Percentiles rank a stretch among this genome's conserved stretches.
These are phyloP conservation scores for Basidiobolus meristosporus DNA, from an alignment of 371 early-diverging fungal species.

Conservation along the genomic window DNA sequence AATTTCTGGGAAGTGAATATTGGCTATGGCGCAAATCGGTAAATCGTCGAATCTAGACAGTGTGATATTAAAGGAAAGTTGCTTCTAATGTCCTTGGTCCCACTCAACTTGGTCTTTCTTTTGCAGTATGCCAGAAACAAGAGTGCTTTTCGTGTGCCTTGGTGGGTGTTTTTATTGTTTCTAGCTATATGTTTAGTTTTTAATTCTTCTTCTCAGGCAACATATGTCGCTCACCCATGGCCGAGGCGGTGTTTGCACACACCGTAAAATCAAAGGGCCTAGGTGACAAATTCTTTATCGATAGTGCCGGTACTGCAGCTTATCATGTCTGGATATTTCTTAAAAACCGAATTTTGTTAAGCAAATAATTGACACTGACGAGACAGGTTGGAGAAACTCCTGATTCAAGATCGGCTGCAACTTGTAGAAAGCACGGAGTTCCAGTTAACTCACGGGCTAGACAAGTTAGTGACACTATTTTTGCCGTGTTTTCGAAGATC, in stretches of 20 bases:
- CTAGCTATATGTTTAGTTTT: neutral
- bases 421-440: constrained; percentile 57
- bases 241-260: constrained; percentile 77
- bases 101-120: too few species aligned
- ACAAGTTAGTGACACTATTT: constrained; percentile 15
- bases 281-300: constrained; percentile 39
- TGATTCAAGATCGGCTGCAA: constrained; percentile 44
- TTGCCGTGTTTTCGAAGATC: neutral
- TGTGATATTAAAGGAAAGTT: too few species aligned
- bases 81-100: too few species aligned
- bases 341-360: neutral
- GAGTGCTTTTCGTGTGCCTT: constrained; percentile 3
- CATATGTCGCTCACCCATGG: constrained; percentile 49
- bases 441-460: constrained; percentile 62
- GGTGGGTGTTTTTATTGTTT: neutral
- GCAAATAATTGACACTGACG: neutral
- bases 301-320: constrained; percentile 74
- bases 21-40: too few species aligned
- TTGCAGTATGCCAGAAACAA: neutral
- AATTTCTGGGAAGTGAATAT: too few species aligned
- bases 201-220: constrained; percentile 3
- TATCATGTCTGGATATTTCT: constrained; percentile 36
- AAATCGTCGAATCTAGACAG: too few species aligned
- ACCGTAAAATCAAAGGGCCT: constrained; percentile 37
- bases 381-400: constrained; percentile 18